phyloP scores from a whole-genome alignment of 345 rosid species.

The Dovyalis caffra region DNA sequence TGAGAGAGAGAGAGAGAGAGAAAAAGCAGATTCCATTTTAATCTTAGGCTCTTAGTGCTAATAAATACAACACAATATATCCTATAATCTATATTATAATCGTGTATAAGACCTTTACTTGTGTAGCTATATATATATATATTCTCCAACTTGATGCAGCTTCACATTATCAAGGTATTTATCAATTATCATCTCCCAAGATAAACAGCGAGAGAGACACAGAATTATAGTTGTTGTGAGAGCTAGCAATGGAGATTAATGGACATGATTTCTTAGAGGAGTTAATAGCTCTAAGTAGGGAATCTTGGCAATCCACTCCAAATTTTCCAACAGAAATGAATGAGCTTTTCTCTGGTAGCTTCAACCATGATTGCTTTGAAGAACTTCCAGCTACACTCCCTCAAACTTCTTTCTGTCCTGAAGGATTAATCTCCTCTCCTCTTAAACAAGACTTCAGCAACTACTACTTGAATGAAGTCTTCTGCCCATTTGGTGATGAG shows the following conservation, averaged over 20 bases:
- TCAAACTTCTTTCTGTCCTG: slow-evolving; percentile 25
- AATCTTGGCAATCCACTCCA: slow-evolving; percentile 30
- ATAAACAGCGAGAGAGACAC: background rate
- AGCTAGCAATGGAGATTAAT: slow-evolving; percentile 37
- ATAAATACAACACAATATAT: slow-evolving; percentile 14
- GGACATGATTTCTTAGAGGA: slow-evolving; percentile 42
- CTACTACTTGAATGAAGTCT: slow-evolving; percentile 29
- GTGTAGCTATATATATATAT: slow-evolving; percentile 26
- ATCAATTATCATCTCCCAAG: slow-evolving; percentile 12
- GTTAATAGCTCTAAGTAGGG: slow-evolving; percentile 35
- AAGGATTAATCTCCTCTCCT: slow-evolving; percentile 20
- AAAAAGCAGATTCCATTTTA: slow-evolving; percentile 25
- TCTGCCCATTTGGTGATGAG: slow-evolving; percentile 31
- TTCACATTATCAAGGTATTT: slow-evolving; percentile 33
- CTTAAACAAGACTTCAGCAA: slow-evolving; percentile 33
- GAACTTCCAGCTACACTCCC: slow-evolving; percentile 1
- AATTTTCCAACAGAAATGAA: slow-evolving; percentile 27
- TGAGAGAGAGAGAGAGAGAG: background rate
- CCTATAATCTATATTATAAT: background rate
- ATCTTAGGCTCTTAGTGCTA: slow-evolving; percentile 17
- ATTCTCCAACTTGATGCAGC: slow-evolving; percentile 26
- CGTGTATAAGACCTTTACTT: background rate
- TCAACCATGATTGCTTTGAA: slow-evolving; percentile 11
- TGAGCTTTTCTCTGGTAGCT: slow-evolving; percentile 18
- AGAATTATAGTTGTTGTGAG: too few species aligned